phyloP scores from a whole-genome alignment of 169 alveolate genomes.

The Plasmodium gaboni region DNA sequence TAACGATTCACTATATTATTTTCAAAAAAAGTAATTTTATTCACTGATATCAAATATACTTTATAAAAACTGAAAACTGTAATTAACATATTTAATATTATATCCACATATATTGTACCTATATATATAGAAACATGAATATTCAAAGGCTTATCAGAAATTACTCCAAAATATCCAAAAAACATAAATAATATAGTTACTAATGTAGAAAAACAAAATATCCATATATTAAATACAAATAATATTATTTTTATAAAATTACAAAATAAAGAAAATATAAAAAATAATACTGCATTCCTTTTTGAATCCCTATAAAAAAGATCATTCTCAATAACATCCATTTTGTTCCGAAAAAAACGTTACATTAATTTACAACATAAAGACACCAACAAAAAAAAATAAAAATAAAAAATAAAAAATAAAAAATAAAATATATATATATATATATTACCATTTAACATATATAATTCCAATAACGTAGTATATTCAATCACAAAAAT shows the following conservation, averaged over 20 bases:
- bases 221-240: constrained; percentile 26
- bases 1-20: constrained; percentile 7
- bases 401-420: constrained; percentile 9
- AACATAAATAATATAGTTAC: constrained; percentile 31
- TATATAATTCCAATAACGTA: too few relatives aligned
- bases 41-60: constrained; percentile 6
- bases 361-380: neutral
- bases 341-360: neutral
- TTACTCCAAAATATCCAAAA: constrained; percentile 58
- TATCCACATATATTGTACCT: constrained; percentile 22
- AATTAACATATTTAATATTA: constrained; percentile 36
- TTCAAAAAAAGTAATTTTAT: constrained; percentile 5
- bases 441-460: neutral
- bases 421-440: constrained; percentile 10
- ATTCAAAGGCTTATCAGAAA: constrained; percentile 18
- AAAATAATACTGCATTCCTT: constrained; percentile 27
- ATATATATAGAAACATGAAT: constrained; percentile 17
- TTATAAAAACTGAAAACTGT: constrained; percentile 11
- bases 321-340: constrained; percentile 26
- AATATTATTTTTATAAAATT: constrained; percentile 38
- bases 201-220: constrained; percentile 3
- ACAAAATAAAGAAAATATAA: constrained; percentile 32
- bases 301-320: constrained; percentile 12
- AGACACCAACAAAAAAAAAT: constrained; percentile 1
- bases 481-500: too few relatives aligned